A percentile compares a stretch with the other conserved stretches of the same genome.
Conservation (phyloP, 2,329 filamentous ascomycete genomes). For the Ilyonectria mors-panacis region DNA sequence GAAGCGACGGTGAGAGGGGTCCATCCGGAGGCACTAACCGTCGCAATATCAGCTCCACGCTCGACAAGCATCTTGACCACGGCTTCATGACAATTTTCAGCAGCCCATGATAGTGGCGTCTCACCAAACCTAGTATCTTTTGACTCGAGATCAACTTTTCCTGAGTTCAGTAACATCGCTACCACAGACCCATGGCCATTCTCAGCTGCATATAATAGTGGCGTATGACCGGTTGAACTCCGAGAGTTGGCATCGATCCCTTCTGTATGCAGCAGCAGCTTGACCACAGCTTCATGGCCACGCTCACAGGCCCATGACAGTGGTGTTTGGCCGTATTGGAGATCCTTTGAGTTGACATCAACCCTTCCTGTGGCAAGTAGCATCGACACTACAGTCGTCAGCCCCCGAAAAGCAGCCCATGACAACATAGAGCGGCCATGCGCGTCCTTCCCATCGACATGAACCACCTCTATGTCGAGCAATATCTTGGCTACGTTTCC, state of each 20-base stretch:
- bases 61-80: background rate
- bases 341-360: no score
- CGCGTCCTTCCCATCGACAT: no score
- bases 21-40: background rate
- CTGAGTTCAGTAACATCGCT: background rate
- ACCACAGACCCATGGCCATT: background rate
- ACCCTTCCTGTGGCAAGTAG: no score
- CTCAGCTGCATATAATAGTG: background rate
- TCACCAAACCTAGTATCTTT: background rate
- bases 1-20: background rate
- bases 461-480: no score
- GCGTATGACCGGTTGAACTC: background rate
- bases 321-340: background rate
- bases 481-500: no score
- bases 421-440: no score
- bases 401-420: no score
- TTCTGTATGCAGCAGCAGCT: conserved; percentile 1
- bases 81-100: background rate
- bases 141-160: background rate
- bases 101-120: background rate
- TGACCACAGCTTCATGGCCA: background rate
- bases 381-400: no score
- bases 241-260: background rate
- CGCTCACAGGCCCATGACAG: background rate
- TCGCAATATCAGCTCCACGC: background rate